Evolutionary conservation across 441 rosid species (phyloP), one percentile per base, ranked within the genome.

Genomic region (Euphorbia neoarborescens): DNA sequence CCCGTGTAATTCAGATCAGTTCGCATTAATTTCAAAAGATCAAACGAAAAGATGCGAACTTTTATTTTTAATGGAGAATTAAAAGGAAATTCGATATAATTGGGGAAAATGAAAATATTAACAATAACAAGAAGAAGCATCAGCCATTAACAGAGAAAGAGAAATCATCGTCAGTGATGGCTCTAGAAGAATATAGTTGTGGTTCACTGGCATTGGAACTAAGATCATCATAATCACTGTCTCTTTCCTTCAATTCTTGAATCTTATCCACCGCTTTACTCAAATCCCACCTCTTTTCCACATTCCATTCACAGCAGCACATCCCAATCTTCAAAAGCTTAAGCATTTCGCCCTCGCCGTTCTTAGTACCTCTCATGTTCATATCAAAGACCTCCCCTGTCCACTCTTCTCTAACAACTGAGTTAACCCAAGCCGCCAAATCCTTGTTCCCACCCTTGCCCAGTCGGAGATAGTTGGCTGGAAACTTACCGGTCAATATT

Each of bases 331-430:
- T 91, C 65, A 94, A 76, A 77, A 94, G 72, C 82, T 89, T 90
- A 75, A 86, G 69, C 90, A 91, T 86, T 77, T 90, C 90, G 1
- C 88, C 91, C 78, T 91, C 89, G 0, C 87, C 81, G 7, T 81
- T 85, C 74, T 78, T 86, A 11, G 87, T 84, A 28, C 85, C 84
- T 42, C 71, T 78, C 92, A 94, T 89, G 37, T 87, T 90, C 81
- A 84, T 87, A 73, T 91, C 98, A 53, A 93, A 89, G 66, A 91
- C 94, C 78, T 91, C 92, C 4, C 84, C 89, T 0, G 94, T 90
- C 98, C 96, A 88, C 78, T 90, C 95, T 12, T 89, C 94, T 69
- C 84, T 83, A 71, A 88, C 91, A 9, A 86, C 92, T 0, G 95
- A 87, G 69, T 86, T 91, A 32, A 91, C 95, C 97, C 97, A 91